Evolutionary conservation across 352 stramenopile genomes (phyloP), one percentile per base, ranked within the genome.

Genomic region (Detonula confervacea): DNA sequence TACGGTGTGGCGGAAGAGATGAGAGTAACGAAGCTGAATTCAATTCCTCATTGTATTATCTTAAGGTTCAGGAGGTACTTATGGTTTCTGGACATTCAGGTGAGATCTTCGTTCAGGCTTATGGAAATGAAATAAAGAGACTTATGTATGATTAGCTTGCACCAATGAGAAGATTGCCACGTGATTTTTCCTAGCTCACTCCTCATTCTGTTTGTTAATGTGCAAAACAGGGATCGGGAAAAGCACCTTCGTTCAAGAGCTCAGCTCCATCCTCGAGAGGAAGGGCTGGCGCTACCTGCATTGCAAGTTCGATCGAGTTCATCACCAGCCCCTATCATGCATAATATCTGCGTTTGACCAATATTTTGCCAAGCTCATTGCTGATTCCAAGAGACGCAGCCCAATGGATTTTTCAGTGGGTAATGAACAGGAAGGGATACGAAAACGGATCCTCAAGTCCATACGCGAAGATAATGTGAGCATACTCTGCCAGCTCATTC

Each of bases 331-430:
- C 27, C 27, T 73, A 1, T 80, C 52, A 47, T 14, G 29, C 3
- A 44, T 80, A 1, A 61, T 35, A 14, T 74, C 42, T 22, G 71
- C 71, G 9, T 80, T 80, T 73, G 60, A 80, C 33, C 35, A 35
- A 5, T 73, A 35, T 46, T 80, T 80, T 51, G 24, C 44, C 20
- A 51, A 7, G 11, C 8, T 66, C 7, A 62, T 52, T 1, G 8
- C 8, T 0, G 16, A 29, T 39, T 22, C 20, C 18, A 24, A 14
- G 25, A 39, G 5, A 42, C 24, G 14, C 11, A 30, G 8, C 11
- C 0, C 0, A 44, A 52, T 49, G 20, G 25, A 18, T 20, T 46
- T 8, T 9, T 61, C 4, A 4, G 39, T 47, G 9, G 9, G 39
- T 47, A 46, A 22, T 29, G 57, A 47, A n/a, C n/a, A n/a, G n/a